Evolutionary conservation across 495 filamentous ascomycete genomes (phyloP), one percentile per base, ranked within the genome.

Genomic region (Aspergillus asperescens): DNA sequence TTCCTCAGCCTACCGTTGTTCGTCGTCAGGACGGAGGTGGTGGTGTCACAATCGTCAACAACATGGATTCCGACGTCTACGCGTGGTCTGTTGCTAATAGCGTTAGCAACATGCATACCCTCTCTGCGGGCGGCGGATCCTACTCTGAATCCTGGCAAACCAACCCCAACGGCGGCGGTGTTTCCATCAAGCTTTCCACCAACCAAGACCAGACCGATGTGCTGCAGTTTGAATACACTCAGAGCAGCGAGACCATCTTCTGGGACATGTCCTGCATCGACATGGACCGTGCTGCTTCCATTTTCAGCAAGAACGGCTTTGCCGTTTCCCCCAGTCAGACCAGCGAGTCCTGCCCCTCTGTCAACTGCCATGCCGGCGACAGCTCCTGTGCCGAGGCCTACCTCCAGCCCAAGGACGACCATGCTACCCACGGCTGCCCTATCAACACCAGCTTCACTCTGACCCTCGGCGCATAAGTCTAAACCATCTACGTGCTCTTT

Each of bases 181-280:
- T 74, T 56, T 74, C 71, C 35, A 71, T 76, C 67, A 76, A 76
- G 70, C 59, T 76, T 47, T 71, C 73, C 40, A 70, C 68, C 57
- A 52, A 50, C 22, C 32, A 60, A 23, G 52, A 47, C 50, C 53
- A 65, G 50, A 57, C 60, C 52, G 64, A 69, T 32, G 70, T 76
- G n/a, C 67, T 76, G n/a, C 73, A 76, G 57, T 76, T 68, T 59
- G 73, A 76, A 61, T 76, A 76, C 65, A 74, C 73, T 61, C 28
- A 64, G 57, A 37, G 57, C 29, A 65, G 60, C 18, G 56, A 65
- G 18, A 69, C 59, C n/a, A 65, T 76, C 62, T 74, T 55, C 60
- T 76, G 70, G 70, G 71, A 76, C 62, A 62, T 76, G 58, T 72
- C 68, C 32, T 71, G 66, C 64, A 74, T 75, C 55, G 56, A 76